Base-by-base conservation (phyloP, 805 yeast species). In the Kodamaea laetipori region DNA sequence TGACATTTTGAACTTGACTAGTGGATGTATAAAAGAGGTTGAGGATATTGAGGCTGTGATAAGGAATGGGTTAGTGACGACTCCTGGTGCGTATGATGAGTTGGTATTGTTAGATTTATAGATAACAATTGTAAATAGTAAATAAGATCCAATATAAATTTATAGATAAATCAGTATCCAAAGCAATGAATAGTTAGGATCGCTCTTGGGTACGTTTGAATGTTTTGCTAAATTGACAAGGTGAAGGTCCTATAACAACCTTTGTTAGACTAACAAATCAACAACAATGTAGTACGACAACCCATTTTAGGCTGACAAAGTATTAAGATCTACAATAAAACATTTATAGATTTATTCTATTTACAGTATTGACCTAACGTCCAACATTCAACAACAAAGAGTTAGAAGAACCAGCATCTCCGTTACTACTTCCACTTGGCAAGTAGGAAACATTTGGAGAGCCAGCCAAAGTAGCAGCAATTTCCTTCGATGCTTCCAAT, bases 401-500 rank as follows among this genome's bases (percentile, higher is more conserved):
- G 68, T 80, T 83, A 65, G 69, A 55, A 50, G 66, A 31, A 50
- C 68, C 61, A 24, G 65, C 66, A 8, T 66, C 69, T 26, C 61
- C 65, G 19, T 58, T 61, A 12, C 43, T 44, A 39, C 63, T 57
- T 25, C 74, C 73, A 38, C 75, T 68, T 47, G 99, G 99, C 61
- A 92, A 78, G 65, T 92, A 92, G 8, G 96, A 86, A 43, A 92
- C 85, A 62, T 90, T 92, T 10, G 88, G 78, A 39, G 96, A 84
- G 46, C 73, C 67, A 17, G 96, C 88, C 61, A 94, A 76, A 10
- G 97, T 89, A 45, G 75, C 71, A 7, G 99, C 99, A 66, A 94
- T 94, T 51, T 90, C 97, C 72, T 88, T 90, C 25, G 96, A 86
- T 1, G 99, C 97, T 64, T 94, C 99, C 54, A 94, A 81, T 71